Evolutionary conservation across 163 green algal genomes (phyloP).

Genomic region (Chloromonas sp.): DNA sequence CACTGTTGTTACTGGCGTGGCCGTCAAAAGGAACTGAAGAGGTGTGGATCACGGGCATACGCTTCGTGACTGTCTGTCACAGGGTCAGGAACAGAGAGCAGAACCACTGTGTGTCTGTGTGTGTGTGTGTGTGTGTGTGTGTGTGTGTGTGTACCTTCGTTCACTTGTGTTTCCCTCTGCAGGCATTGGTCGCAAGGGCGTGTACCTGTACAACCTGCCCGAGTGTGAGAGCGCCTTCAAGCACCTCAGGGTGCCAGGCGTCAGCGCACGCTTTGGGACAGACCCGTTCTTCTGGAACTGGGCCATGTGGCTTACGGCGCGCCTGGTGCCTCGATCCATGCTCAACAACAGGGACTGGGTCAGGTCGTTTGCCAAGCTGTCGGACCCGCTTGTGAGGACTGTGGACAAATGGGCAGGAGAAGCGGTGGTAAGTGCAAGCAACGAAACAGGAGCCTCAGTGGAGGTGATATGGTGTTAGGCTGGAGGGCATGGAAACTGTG

Average conservation of each 20-base stretch:
- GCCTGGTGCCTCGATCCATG: conserved; percentile 52
- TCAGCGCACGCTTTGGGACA: conserved; percentile 90
- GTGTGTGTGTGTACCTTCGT: too few species aligned
- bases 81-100: too few species aligned
- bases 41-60: too few species aligned
- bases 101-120: too few species aligned
- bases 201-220: conserved; percentile 84
- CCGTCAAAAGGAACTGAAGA: too few species aligned
- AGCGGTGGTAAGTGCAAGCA: conserved; percentile 46
- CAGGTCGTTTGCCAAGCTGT: conserved; percentile 42
- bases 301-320: conserved; percentile 80
- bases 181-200: conserved; percentile 63
- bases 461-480: too few species aligned
- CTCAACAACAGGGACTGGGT: conserved; percentile 31
- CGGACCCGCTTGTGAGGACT: conserved; percentile 63
- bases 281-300: conserved; percentile 86
- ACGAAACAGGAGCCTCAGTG: too few species aligned
- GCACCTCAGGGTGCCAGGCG: conserved; percentile 63
- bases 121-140: too few species aligned
- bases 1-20: too few species aligned
- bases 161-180: not conserved
- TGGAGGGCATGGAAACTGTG: too few species aligned
- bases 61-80: too few species aligned
- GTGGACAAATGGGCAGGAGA: conserved; percentile 79
- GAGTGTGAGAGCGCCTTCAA: conserved; percentile 63